Base-by-base conservation (phyloP, 352 stramenopile genomes). In the Globisporangium uncinulatum region DNA sequence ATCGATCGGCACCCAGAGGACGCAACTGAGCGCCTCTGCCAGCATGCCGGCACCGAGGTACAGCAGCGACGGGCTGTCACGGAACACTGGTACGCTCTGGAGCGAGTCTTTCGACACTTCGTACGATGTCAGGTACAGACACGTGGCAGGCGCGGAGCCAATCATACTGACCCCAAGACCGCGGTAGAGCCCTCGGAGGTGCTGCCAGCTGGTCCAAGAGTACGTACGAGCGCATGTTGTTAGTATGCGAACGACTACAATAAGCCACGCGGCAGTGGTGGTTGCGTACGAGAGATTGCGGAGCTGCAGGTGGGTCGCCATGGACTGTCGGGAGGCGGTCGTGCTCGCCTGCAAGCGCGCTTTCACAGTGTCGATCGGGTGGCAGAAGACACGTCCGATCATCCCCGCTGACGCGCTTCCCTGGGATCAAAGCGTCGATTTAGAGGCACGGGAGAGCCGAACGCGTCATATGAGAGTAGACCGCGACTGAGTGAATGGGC, bases 1-100 rank as follows among this genome's bases (percentile, higher is more conserved):
- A 65, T 99, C 97, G 32, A 99, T 96, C n/a, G 97, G 97, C n/a
- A 99, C 96, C 78, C 96, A 99, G 19, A 99, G 73, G 34, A 99
- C 82, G 64, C 97, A 99, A 57, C 92, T 91, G 17, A 91, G 34
- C 15, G 81, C 76, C 56, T 94, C 83, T 3, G 83, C 83, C 7
- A 85, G 41, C 72, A 94, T 89, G 8, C 83, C 83, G 0, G 78
- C 73, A 0, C 79, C 70, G n/a, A 94, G 65, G 43, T 88, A 91
- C 47, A 87, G 56, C 44, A 94, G 57, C 57, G 83, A 87, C 45
- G 78, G 74, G 32, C 62, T 74, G 3, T 63, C 51, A 20, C 66
- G 66, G 49, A 90, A 82, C 31, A 74, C 50, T 9, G 71, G 61
- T 13, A 83, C 48, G 19, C 8, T 37, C 42, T 80, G 66, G 9